Conservation (phyloP, 805 yeast genomes). For the Candida railenensis region DNA sequence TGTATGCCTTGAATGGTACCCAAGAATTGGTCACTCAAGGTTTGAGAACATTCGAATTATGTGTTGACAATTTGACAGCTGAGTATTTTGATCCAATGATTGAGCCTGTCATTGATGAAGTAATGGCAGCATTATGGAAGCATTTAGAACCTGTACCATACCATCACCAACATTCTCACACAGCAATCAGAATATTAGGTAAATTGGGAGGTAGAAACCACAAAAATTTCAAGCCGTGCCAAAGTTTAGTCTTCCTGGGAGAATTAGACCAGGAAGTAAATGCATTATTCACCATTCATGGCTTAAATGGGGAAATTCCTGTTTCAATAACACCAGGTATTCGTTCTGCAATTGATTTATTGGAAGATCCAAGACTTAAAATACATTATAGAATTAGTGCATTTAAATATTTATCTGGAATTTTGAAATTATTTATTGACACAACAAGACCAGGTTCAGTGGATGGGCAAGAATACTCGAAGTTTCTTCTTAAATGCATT, state of each 20-base stretch:
- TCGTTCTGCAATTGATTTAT: slow-evolving; percentile 68
- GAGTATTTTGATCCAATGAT: slow-evolving; percentile 96
- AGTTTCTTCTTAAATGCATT: slow-evolving; percentile 50
- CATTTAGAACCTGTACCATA: slow-evolving; percentile 91
- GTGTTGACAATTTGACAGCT: slow-evolving; percentile 95
- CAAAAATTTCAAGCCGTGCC: slow-evolving; percentile 74
- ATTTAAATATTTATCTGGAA: slow-evolving; percentile 64
- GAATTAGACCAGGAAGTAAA: slow-evolving; percentile 65
- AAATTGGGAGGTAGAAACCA: slow-evolving; percentile 96
- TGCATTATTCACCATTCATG: slow-evolving; percentile 70
- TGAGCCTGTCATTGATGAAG: slow-evolving; percentile 93
- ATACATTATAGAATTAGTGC: slow-evolving; percentile 75
- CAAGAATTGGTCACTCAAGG: slow-evolving; percentile 95
- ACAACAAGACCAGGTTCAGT: slow-evolving; percentile 21
- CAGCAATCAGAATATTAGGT: slow-evolving; percentile 89
- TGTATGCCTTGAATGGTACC: slow-evolving; percentile 83
- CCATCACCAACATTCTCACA: slow-evolving; percentile 92
- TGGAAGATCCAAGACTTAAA: slow-evolving; percentile 65
- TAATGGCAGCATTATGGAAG: slow-evolving; percentile 89
- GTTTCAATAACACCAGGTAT: slow-evolving; percentile 83
- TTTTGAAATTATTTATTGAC: slow-evolving; percentile 68
- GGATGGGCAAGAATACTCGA: slow-evolving; percentile 44
- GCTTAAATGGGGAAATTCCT: slow-evolving; percentile 57
- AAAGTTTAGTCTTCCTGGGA: slow-evolving; percentile 56
- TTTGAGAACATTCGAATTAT: slow-evolving; percentile 85